Evolutionary conservation across 1,284 basidiomycete species (phyloP).

Genomic region (Fomitopsis schrenkii): DNA sequence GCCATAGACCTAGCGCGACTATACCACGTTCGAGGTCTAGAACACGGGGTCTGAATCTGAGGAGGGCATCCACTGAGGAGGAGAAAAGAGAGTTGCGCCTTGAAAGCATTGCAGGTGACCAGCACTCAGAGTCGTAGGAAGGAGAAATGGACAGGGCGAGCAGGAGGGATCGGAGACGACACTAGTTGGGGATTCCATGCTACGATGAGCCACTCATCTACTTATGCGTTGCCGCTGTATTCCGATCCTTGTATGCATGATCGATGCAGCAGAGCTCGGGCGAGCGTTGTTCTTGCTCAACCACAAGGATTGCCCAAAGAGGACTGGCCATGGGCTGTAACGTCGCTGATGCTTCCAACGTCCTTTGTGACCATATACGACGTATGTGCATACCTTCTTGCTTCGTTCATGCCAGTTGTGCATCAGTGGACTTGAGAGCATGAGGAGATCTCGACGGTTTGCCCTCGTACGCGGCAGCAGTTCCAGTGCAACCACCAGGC

Average conservation of each 20-base stretch:
- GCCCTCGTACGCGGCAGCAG: too few relatives aligned
- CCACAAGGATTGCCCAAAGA: background rate
- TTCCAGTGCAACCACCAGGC: background rate
- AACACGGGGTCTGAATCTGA: background rate
- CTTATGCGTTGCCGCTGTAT: background rate
- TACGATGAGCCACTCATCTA: background rate
- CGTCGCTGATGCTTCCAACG: background rate
- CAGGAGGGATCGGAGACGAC: background rate
- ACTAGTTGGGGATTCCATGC: too few relatives aligned
- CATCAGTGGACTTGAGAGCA: too few relatives aligned
- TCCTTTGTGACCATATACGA: background rate
- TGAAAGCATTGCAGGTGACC: conserved; percentile 3
- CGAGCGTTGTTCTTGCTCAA: background rate
- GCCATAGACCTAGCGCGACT: background rate
- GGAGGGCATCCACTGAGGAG: background rate
- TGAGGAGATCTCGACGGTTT: too few relatives aligned
- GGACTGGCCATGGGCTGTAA: background rate
- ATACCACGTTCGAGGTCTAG: background rate
- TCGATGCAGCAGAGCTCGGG: background rate
- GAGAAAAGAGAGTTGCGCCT: background rate
- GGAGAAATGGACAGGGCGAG: background rate
- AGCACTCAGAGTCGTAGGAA: conserved; percentile 1
- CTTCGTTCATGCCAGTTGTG: background rate
- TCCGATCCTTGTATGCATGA: background rate
- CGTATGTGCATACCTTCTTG: background rate